A percentile compares a stretch with the other conserved stretches of the same genome.
Evolutionary conservation across 2,329 filamentous ascomycete genomes (phyloP).

Genomic region (Diaporthe velutina): DNA sequence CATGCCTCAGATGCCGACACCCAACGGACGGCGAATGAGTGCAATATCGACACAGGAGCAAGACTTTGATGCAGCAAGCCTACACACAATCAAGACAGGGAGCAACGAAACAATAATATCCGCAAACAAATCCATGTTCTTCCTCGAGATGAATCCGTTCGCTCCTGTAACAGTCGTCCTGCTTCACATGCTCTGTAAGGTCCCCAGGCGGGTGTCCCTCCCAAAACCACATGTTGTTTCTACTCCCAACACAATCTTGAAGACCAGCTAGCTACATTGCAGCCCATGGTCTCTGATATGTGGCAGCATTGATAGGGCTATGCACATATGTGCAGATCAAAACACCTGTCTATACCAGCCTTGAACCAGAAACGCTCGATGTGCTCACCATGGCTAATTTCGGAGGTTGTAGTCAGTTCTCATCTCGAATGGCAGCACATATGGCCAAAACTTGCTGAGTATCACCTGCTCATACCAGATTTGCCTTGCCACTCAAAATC

Average conservation of each 20-base stretch:
- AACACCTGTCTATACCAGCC: neutral
- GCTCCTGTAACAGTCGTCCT: slow-evolving; percentile 55
- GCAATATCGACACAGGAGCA: slow-evolving; percentile 10
- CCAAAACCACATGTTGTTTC: neutral
- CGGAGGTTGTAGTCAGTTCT: slow-evolving; percentile 49
- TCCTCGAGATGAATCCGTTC: slow-evolving; percentile 37
- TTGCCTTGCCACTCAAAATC: slow-evolving; percentile 55
- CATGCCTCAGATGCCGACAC: neutral
- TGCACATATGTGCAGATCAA: neutral
- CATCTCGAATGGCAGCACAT: slow-evolving; percentile 57
- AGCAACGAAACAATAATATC: slow-evolving; percentile 25
- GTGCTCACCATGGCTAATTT: neutral
- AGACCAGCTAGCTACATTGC: neutral
- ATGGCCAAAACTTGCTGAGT: slow-evolving; percentile 50
- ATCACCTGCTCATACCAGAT: slow-evolving; percentile 56
- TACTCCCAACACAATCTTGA: too few species aligned
- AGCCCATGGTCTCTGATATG: neutral
- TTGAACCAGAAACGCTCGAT: neutral
- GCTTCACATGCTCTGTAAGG: slow-evolving; percentile 59
- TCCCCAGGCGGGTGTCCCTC: neutral
- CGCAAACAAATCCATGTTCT: slow-evolving; percentile 36
- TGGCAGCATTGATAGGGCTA: neutral
- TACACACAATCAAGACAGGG: slow-evolving; percentile 25
- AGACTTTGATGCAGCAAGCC: slow-evolving; percentile 4
- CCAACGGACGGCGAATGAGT: slow-evolving; percentile 10